Base-by-base conservation (phyloP, 768 basidiomycete genomes). In the Crepidotus variabilis region DNA sequence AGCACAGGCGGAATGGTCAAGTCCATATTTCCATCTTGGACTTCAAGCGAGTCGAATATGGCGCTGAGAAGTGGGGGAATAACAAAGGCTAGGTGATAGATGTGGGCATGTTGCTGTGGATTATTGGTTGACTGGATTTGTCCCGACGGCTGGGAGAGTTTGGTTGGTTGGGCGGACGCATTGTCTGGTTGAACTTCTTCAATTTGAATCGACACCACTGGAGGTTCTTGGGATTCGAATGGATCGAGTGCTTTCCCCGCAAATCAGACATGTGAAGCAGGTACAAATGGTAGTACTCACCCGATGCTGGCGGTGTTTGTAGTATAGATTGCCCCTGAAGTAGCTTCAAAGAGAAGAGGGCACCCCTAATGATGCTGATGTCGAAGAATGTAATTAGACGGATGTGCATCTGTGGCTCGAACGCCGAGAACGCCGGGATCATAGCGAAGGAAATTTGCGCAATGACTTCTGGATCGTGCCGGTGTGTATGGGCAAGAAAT, bases 351-450 rank as follows among this genome's bases (percentile, higher is more conserved):
- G 75, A 77, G 47, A 78, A 73, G 14, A 91, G 69, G 32, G 84
- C 70, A 23, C 76, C 74, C 54, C 82, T 78, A 7, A 92, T 61
- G 23, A 90, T 70, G 18, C 75, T 74, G 22, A 79, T 78, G 58
- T 91, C 86, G 58, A 90, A 89, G 69, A 92, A 90, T 2, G 72
- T 70, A 45, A 92, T 72, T 7, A 93, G 69, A 8, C 86, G 78
- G 14, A 76, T 70, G 57, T 83, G 75, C 84, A 91, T 88, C 58
- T 78, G 81, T 16, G 69, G 65, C 4, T 69, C 76, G 71, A 92
- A 92, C 22, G 87, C 84, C 32, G 78, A 74, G 60, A 94, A 87
- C 0, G 88, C 87, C 6, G 87, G 88, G n/a, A 92, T 78, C 53
- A 92, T 70, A 14, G 86, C 84, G 53, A 85, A 80, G 0, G 81